Conservation (phyloP, 768 basidiomycete species). For the Lactarius sanguifluus region DNA sequence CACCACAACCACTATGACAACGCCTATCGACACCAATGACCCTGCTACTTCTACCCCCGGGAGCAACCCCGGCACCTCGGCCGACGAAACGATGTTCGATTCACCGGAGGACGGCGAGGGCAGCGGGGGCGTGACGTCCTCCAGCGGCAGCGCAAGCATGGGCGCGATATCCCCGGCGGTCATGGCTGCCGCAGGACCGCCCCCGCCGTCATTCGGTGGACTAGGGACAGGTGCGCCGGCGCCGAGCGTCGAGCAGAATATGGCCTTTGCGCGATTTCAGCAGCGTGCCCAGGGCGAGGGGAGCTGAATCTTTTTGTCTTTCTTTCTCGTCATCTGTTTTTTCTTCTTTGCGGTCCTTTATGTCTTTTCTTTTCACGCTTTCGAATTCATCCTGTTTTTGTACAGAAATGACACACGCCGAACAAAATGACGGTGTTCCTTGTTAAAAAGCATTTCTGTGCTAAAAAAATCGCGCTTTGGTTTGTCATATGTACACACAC, state of each 20-base stretch:
- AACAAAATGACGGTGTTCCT: background rate
- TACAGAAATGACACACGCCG: background rate
- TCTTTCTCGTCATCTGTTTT: no score
- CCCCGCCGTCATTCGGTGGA: constrained; percentile 39
- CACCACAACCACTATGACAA: constrained; percentile 33
- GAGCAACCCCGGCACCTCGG: constrained; percentile 28
- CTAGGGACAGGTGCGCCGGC: constrained; percentile 41
- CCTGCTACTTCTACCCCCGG: constrained; percentile 9
- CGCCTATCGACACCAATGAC: constrained; percentile 36
- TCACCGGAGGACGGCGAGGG: constrained; percentile 51
- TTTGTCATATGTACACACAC: background rate
- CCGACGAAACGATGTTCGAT: constrained; percentile 36
- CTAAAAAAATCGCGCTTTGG: background rate
- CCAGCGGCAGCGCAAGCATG: constrained; percentile 24
- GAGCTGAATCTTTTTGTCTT: background rate
- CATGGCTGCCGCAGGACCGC: constrained; percentile 39
- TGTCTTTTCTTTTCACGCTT: background rate
- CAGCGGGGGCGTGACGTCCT: constrained; percentile 32
- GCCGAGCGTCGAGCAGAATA: constrained; percentile 79
- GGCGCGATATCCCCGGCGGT: constrained; percentile 40
- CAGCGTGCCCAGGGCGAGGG: constrained; percentile 23
- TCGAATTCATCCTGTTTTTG: background rate
- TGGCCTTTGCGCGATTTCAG: constrained; percentile 71
- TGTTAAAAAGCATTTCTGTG: background rate
- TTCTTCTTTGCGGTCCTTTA: background rate